A percentile compares a stretch with the other conserved stretches of the same genome.
These are phyloP conservation scores for Madurella mycetomatis DNA, from an alignment of 2,329 filamentous ascomycete genomes.

Conservation along the genomic window DNA sequence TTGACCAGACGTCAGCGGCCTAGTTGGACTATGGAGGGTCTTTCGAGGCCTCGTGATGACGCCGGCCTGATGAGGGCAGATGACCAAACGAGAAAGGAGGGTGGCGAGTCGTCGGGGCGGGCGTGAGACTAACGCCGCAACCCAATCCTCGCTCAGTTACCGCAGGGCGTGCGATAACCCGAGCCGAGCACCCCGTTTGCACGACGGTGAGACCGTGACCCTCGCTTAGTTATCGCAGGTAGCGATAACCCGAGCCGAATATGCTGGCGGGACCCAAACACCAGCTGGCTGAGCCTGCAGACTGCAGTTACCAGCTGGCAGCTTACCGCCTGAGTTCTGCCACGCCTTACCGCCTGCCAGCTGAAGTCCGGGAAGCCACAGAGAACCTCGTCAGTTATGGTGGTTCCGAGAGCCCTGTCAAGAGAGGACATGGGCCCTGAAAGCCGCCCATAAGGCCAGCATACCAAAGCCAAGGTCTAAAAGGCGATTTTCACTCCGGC, in stretches of 20 bases:
- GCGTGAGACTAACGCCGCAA: not conserved
- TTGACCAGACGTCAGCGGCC: no score
- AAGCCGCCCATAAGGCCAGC: conserved; percentile 1
- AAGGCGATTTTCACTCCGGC: no score
- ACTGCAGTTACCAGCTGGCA: no score
- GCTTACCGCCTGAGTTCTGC: no score
- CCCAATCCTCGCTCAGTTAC: no score
- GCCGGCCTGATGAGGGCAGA: not conserved
- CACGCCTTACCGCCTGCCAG: not conserved
- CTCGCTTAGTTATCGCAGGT: no score
- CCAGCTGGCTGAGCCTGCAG: no score
- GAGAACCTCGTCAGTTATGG: not conserved
- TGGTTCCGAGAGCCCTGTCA: not conserved
- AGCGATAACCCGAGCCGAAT: no score
- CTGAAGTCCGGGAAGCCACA: not conserved
- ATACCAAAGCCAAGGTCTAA: not conserved
- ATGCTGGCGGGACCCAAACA: no score
- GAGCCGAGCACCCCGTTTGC: no score
- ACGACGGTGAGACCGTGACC: no score
- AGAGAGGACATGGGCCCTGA: not conserved
- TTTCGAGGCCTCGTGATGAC: not conserved
- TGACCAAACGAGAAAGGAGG: not conserved
- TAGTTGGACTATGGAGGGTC: not conserved
- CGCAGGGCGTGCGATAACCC: no score
- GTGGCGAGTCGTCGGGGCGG: not conserved